A percentile compares a stretch with the other conserved stretches of the same genome.
Conservation (phyloP, 129 eudicot species). For the Flaveria ramosissima region DNA sequence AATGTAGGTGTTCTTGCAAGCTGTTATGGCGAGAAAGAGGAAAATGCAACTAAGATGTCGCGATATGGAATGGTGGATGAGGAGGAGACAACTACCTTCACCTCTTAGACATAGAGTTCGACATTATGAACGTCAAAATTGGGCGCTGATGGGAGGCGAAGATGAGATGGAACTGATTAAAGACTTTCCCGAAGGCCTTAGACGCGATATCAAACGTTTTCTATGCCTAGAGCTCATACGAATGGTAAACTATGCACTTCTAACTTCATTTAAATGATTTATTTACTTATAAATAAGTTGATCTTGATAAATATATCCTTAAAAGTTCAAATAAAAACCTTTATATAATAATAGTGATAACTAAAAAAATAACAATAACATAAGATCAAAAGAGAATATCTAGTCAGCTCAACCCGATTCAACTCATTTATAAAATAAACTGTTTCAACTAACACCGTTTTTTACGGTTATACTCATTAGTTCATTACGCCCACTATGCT, state of each 20-base stretch:
- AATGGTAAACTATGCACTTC: conserved; percentile 47
- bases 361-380: too few species aligned
- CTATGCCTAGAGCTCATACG: conserved; percentile 83
- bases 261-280: neutral
- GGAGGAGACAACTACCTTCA: conserved; percentile 79
- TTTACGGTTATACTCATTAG: too few species aligned
- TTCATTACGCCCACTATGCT: too few species aligned
- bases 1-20: conserved; percentile 80
- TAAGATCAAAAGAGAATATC: too few species aligned
- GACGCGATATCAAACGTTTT: conserved; percentile 91
- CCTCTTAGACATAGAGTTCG: conserved; percentile 81
- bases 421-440: too few species aligned
- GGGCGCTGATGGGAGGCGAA: conserved; percentile 80
- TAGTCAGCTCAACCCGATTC: too few species aligned
- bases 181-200: conserved; percentile 95
- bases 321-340: too few species aligned
- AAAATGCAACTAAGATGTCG: conserved; percentile 89
- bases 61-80: conserved; percentile 99
- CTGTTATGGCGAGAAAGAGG: conserved; percentile 91
- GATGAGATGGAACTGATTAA: conserved; percentile 87
- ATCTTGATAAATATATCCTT: neutral
- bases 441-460: too few species aligned
- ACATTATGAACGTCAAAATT: conserved; percentile 75
- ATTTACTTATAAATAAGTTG: neutral
- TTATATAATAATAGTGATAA: too few species aligned